Conservation (phyloP, 768 basidiomycete species). For the Lactarius trivialis region DNA sequence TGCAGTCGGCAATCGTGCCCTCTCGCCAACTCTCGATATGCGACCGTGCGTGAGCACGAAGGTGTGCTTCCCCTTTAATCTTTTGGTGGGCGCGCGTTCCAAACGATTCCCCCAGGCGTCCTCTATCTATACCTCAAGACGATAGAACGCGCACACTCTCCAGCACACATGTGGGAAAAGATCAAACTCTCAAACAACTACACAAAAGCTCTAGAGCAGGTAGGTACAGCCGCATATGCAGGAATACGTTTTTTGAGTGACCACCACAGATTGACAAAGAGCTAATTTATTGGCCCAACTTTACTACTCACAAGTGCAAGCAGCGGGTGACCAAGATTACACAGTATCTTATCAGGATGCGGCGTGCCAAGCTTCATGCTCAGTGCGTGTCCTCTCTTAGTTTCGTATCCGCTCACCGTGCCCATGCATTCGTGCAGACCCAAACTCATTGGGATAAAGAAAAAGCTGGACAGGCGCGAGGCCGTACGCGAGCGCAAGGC, state of each 20-base stretch:
- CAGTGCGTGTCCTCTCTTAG: constrained; percentile 48
- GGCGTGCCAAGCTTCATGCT: constrained; percentile 77
- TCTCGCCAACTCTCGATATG: constrained; percentile 95
- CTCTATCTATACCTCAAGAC: constrained; percentile 96
- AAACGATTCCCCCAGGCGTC: constrained; percentile 43
- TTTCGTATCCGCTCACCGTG: not conserved
- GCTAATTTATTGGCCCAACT: constrained; percentile 97
- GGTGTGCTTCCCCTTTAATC: constrained; percentile 40
- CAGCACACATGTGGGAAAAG: constrained; percentile 96
- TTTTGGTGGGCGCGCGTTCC: not conserved
- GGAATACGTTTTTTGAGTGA: not conserved
- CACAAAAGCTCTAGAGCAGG: constrained; percentile 92
- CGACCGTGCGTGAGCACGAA: constrained; percentile 95
- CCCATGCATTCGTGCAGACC: constrained; percentile 45
- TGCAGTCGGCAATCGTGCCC: constrained; percentile 96
- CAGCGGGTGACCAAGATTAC: constrained; percentile 98
- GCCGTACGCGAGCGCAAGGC: constrained; percentile 92
- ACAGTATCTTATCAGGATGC: constrained; percentile 98
- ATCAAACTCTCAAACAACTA: constrained; percentile 92
- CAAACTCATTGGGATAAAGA: constrained; percentile 91
- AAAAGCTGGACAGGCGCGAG: constrained; percentile 92
- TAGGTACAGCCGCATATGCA: constrained; percentile 27
- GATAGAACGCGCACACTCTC: constrained; percentile 93
- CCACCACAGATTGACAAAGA: constrained; percentile 79
- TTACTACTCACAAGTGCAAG: constrained; percentile 97